These are phyloP conservation scores for Boletellus emodensis DNA, from an alignment of 768 basidiomycete species.

Conservation along the genomic window DNA sequence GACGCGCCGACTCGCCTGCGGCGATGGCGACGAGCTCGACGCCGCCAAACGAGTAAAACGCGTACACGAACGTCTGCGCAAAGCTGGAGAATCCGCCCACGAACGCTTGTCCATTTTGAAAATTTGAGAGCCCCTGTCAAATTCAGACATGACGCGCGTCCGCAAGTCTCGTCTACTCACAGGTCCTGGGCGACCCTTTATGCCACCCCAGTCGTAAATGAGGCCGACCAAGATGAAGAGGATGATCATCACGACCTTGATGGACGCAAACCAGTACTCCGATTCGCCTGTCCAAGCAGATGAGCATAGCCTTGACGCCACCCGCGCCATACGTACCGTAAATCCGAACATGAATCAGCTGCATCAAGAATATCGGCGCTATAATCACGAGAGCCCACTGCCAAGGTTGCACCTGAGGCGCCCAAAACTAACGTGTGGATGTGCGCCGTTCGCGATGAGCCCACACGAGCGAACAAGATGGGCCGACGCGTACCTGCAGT, in stretches of 20 bases:
- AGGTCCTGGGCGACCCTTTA: slow-evolving; percentile 55
- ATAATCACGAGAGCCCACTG: slow-evolving; percentile 56
- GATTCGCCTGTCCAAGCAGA: slow-evolving; percentile 43
- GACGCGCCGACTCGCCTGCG: slow-evolving; percentile 65
- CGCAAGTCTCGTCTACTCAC: slow-evolving; percentile 28
- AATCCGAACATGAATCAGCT: slow-evolving; percentile 54
- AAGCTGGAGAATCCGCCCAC: slow-evolving; percentile 51
- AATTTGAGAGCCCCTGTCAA: slow-evolving; percentile 48
- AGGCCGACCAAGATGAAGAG: slow-evolving; percentile 61
- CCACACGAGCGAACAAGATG: too few relatives aligned
- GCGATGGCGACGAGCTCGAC: slow-evolving; percentile 70
- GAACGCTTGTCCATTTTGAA: slow-evolving; percentile 47
- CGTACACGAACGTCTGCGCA: slow-evolving; percentile 59
- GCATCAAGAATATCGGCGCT: slow-evolving; percentile 47
- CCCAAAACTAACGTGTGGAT: slow-evolving; percentile 36
- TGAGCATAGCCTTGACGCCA: background rate
- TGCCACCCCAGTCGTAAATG: slow-evolving; percentile 58
- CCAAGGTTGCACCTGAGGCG: slow-evolving; percentile 46
- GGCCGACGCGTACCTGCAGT: slow-evolving; percentile 32
- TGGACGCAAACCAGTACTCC: slow-evolving; percentile 59
- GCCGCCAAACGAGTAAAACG: slow-evolving; percentile 67
- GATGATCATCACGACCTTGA: slow-evolving; percentile 61
- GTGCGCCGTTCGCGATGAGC: too few relatives aligned
- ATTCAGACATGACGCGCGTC: background rate
- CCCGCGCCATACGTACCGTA: slow-evolving; percentile 38